These are phyloP conservation scores for Neoarthrinium moseri DNA, from an alignment of 2,329 filamentous ascomycete species.

Conservation along the genomic window DNA sequence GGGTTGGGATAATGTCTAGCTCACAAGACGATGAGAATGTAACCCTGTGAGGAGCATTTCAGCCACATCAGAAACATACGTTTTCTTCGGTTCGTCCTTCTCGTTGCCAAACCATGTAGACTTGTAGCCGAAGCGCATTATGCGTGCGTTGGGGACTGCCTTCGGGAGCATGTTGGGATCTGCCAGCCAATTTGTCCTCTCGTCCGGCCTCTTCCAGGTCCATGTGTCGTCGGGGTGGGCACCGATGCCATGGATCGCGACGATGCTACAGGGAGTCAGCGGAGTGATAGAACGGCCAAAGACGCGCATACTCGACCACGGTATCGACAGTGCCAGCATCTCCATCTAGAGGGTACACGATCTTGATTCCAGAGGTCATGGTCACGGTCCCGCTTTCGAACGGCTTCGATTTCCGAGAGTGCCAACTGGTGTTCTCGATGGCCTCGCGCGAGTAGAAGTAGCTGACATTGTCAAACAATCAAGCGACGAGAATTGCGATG, in stretches of 20 bases:
- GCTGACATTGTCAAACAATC: not conserved
- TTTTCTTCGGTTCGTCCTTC: not conserved
- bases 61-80: not conserved
- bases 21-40: not conserved
- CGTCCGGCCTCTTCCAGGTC: not conserved
- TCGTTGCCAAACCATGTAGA: not conserved
- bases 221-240: constrained; percentile 1
- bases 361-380: constrained; percentile 3
- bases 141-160: constrained; percentile 1
- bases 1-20: not conserved
- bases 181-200: not conserved
- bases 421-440: not conserved
- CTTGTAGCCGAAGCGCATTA: not conserved
- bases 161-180: not conserved
- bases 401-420: too few species aligned
- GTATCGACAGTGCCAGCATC: not conserved
- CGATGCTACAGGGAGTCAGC: not conserved
- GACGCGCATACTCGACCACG: constrained; percentile 1
- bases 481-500: too few species aligned
- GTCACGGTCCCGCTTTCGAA: not conserved
- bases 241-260: constrained; percentile 6
- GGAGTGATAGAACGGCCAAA: not conserved
- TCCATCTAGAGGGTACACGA: not conserved
- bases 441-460: not conserved
- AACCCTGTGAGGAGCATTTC: not conserved